Evolutionary conservation across 352 stramenopile genomes (phyloP).

Genomic region (Pythium sp.): DNA sequence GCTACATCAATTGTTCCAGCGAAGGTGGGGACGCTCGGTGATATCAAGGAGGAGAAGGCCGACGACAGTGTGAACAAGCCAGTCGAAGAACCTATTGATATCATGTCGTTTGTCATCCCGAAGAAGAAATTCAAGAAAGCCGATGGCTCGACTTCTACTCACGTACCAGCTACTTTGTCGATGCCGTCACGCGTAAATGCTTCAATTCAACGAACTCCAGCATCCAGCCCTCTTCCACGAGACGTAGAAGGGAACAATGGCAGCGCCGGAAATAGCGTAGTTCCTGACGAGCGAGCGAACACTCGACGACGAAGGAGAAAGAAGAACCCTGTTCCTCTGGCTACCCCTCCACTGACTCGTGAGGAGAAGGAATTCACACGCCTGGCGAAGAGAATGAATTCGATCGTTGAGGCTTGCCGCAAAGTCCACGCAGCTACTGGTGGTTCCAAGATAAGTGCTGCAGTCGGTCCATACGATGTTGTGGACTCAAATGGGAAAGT

Average conservation of each 20-base stretch:
- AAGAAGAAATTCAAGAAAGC: conserved; percentile 31
- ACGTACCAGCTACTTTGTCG: neutral
- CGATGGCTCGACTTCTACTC: neutral
- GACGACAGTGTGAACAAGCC: neutral
- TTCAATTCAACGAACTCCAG: conserved; percentile 9
- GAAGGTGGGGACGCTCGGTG: neutral
- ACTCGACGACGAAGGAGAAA: conserved; percentile 15
- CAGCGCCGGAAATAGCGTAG: neutral
- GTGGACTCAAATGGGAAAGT: conserved; percentile 10
- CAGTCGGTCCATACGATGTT: conserved; percentile 17
- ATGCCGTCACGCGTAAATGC: conserved; percentile 4
- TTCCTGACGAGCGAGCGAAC: neutral
- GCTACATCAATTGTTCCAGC: neutral
- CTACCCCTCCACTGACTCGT: conserved; percentile 20
- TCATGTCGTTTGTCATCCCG: conserved; percentile 41
- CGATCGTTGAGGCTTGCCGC: conserved; percentile 31
- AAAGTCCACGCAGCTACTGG: neutral
- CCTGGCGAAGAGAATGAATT: conserved; percentile 54
- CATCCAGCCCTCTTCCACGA: conserved; percentile 10
- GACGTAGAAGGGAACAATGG: neutral
- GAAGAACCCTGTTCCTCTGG: conserved; percentile 50
- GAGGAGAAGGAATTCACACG: conserved; percentile 51
- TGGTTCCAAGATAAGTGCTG: conserved; percentile 12
- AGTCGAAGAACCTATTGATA: conserved; percentile 14
- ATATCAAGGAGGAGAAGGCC: neutral